Evolutionary conservation across 1,284 basidiomycete genomes (phyloP).

Genomic region (Wolfiporia cocos): DNA sequence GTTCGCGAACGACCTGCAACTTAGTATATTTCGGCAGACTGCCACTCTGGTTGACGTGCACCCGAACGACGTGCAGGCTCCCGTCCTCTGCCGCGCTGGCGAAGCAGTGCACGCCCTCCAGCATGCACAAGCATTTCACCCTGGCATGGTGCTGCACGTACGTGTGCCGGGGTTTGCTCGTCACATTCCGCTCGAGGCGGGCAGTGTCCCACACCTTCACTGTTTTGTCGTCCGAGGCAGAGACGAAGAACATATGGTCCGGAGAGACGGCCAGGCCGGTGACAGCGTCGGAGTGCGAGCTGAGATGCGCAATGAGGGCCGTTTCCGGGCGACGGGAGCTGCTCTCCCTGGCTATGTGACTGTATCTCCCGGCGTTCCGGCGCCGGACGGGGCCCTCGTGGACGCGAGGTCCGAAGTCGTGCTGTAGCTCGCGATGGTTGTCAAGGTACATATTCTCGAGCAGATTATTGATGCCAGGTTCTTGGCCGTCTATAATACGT

Average conservation of each 20-base stretch:
- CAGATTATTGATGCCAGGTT: constrained; percentile 79
- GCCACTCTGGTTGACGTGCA: constrained; percentile 62
- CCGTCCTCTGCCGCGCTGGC: constrained; percentile 86
- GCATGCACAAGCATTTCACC: constrained; percentile 77
- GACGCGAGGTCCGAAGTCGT: constrained; percentile 86
- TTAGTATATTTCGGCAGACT: constrained; percentile 75
- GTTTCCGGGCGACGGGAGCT: constrained; percentile 59
- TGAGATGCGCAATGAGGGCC: constrained; percentile 80
- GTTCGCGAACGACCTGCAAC: constrained; percentile 71
- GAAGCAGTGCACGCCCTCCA: constrained; percentile 84
- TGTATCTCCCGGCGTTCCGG: constrained; percentile 63
- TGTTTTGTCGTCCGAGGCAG: constrained; percentile 80
- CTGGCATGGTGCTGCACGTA: constrained; percentile 74
- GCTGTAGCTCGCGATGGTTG: constrained; percentile 75
- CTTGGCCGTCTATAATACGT: constrained; percentile 64
- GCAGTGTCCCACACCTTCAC: constrained; percentile 84
- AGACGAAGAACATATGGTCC: constrained; percentile 92
- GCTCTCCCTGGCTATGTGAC: constrained; percentile 54
- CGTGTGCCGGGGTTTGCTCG: constrained; percentile 71
- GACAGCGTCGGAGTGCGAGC: constrained; percentile 77
- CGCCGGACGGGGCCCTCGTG: constrained; percentile 75
- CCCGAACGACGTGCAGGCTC: constrained; percentile 77
- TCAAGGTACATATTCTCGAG: constrained; percentile 89
- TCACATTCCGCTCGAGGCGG: constrained; percentile 74
- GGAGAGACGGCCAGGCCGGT: constrained; percentile 85